Base-by-base conservation (phyloP, 805 yeast genomes). In the Pichia heedii region DNA sequence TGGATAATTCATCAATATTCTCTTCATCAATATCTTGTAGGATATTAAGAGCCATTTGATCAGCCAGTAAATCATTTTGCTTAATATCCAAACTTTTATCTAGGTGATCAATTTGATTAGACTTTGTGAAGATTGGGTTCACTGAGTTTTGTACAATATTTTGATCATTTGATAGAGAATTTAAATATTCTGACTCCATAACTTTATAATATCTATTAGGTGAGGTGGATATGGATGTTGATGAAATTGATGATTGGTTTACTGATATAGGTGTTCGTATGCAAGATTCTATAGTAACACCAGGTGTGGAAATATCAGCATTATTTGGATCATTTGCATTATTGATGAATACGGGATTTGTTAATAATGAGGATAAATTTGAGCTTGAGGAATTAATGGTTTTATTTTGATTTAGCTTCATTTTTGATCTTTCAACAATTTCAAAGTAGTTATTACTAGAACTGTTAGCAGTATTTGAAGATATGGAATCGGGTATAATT, bases 1-100 rank as follows among this genome's bases (percentile, higher is more conserved):
- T 56, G 5, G 57, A 45, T 30, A 60, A 42, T 36, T 60, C 65
- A 42, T 60, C 63, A 13, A 52, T 53, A 22, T 55, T 57, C 43
- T 58, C 65, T 32, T 60, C 63, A 8, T 56, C 43, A 4, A 61
- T 58, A 24, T 53, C 46, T 35, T 58, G 58, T 4, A 61, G 37
- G n/a, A 61, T 61, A 39, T 57, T 56, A 15, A 60, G 33, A 11
- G 64, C 65, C 65, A 61, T 61, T 44, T 58, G 64, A 36, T 61
- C 64, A 16, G 65, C 65, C 36, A 61, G 44, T 36, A 51, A 48
- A 41, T 61, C 65, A 40, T 58, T 60, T 24, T 54, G 57, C 15
- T 36, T 44, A 21, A 41, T 39, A 45, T 56, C 60, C 8, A 53
- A 37, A 13, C 33, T 41, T 41, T 53, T 56, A 43, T 60, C 62